Percentiles rank a stretch among this genome's conserved stretches.
Conservation (phyloP, 805 yeast species). For the Lipomyces yamadae region DNA sequence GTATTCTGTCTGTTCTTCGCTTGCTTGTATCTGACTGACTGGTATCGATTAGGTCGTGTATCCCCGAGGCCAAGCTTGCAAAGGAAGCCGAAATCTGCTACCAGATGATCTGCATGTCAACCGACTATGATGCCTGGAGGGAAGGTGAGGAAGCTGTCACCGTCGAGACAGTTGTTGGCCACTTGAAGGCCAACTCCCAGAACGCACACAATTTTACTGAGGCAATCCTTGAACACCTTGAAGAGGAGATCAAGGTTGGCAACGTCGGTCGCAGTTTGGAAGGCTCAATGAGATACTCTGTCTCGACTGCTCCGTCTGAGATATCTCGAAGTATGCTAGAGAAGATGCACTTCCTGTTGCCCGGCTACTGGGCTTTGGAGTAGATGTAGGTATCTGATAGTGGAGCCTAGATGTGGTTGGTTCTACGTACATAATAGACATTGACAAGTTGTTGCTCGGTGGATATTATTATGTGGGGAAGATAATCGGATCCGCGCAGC, state of each 20-base stretch:
- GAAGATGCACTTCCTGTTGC: conserved; percentile 85
- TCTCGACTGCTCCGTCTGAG: conserved; percentile 75
- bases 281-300: conserved; percentile 80
- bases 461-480: too few relatives aligned
- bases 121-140: conserved; percentile 99
- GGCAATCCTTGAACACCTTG: conserved; percentile 67
- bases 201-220: conserved; percentile 84
- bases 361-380: conserved; percentile 64
- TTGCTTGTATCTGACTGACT: not conserved
- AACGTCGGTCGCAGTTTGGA: conserved; percentile 69
- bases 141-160: conserved; percentile 95
- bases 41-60: conserved; percentile 55
- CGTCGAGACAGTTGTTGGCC: conserved; percentile 94
- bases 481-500: not conserved
- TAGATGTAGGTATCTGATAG: conserved; percentile 9
- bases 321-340: conserved; percentile 72
- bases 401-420: not conserved
- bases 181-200: conserved; percentile 78
- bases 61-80: conserved; percentile 97
- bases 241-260: conserved; percentile 61
- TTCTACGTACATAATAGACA: not conserved
- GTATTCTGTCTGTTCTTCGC: not conserved
- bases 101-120: conserved; percentile 98
- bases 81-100: conserved; percentile 96
- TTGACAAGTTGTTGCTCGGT: not conserved